phyloP scores from a whole-genome alignment of 1,284 basidiomycete species.

The Athelia psychrophila region DNA sequence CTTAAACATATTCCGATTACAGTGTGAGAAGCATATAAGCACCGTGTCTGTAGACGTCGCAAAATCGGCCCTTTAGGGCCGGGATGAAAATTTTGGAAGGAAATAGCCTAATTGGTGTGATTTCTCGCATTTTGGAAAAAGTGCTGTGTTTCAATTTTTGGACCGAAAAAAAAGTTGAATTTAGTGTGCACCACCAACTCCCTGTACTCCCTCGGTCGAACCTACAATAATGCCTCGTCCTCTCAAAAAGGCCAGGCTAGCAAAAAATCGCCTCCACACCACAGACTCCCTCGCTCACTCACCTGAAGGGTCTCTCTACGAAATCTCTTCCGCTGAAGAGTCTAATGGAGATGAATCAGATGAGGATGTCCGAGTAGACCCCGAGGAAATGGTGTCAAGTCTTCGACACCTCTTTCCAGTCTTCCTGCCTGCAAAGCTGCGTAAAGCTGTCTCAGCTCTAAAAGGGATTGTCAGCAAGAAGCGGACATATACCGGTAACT shows the following conservation, averaged over 20 bases:
- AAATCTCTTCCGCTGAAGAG: neutral
- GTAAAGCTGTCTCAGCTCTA: neutral
- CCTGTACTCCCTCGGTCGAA: no score
- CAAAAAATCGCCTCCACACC: neutral
- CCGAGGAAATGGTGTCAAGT: neutral
- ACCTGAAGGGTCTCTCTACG: neutral
- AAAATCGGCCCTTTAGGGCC: neutral
- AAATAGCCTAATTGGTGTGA: neutral
- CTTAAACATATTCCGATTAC: no score
- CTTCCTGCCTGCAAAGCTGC: neutral
- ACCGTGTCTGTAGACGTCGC: neutral
- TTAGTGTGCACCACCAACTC: neutral
- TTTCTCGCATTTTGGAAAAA: neutral
- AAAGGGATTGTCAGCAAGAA: neutral
- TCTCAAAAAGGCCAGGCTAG: neutral
- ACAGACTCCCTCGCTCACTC: neutral
- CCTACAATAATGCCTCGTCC: neutral
- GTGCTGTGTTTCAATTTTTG: neutral
- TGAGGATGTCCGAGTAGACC: neutral
- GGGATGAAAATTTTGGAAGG: neutral
- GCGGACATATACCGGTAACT: neutral
- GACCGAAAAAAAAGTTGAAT: neutral
- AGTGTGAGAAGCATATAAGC: neutral
- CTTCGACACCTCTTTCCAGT: neutral
- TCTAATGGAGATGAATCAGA: no score